These are phyloP conservation scores for Debaryomycetaceae sp. DNA, from an alignment of 1,139 yeast genomes.

Conservation along the genomic window DNA sequence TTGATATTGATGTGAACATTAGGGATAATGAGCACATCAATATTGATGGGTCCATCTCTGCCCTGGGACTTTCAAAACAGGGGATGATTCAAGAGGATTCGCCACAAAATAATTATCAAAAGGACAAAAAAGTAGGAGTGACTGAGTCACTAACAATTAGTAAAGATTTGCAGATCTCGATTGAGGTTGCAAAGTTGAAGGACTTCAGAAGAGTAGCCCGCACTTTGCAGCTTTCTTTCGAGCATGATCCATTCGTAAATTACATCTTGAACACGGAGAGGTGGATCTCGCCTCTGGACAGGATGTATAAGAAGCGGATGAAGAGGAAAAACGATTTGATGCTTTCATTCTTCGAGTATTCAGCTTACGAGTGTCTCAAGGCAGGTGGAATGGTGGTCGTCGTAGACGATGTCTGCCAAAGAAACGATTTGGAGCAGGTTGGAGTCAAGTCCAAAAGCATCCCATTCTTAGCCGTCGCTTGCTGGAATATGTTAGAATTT, in stretches of 20 bases:
- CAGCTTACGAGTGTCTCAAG: slow-evolving; percentile 33
- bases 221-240: slow-evolving; percentile 37
- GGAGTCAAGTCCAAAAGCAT: slow-evolving; percentile 10
- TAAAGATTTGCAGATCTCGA: slow-evolving; percentile 24
- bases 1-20: slow-evolving; percentile 2
- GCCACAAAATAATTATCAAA: not conserved
- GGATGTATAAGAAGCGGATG: slow-evolving; percentile 14
- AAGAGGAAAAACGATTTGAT: slow-evolving; percentile 32
- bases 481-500: slow-evolving; percentile 34
- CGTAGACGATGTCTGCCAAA: slow-evolving; percentile 33
- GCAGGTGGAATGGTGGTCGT: slow-evolving; percentile 31
- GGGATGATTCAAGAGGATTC: not conserved
- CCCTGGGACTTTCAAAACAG: slow-evolving; percentile 6
- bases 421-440: slow-evolving; percentile 8
- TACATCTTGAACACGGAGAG: slow-evolving; percentile 32
- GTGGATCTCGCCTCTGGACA: slow-evolving; percentile 14
- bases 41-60: slow-evolving; percentile 1
- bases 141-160: slow-evolving; percentile 2
- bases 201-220: slow-evolving; percentile 39
- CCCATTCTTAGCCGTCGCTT: slow-evolving; percentile 35
- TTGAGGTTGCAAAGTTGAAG: slow-evolving; percentile 27
- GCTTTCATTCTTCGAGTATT: slow-evolving; percentile 34
- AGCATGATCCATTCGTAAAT: slow-evolving; percentile 40
- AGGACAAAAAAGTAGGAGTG: not conserved
- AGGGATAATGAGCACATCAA: slow-evolving; percentile 1